phyloP scores from a whole-genome alignment of 805 yeast genomes.

The Kuraishia borneana region DNA sequence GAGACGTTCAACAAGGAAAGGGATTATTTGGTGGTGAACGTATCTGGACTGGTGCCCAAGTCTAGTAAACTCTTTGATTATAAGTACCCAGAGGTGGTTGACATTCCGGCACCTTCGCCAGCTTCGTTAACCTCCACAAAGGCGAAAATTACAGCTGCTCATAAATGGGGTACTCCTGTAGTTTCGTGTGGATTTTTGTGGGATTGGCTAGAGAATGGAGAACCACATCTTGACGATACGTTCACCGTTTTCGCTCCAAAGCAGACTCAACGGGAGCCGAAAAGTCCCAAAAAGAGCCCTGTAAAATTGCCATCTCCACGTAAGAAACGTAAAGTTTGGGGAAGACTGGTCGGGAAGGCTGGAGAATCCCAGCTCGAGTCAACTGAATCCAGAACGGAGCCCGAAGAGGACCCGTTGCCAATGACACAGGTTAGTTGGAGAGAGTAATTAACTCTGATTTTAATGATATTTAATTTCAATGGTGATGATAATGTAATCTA shows the following conservation, averaged over 20 bases:
- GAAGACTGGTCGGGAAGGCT: conserved; percentile 34
- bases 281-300: not conserved
- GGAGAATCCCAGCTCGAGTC: conserved; percentile 22
- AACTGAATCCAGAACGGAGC: too few relatives aligned
- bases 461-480: not conserved
- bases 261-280: not conserved
- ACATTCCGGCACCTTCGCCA: conserved; percentile 3
- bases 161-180: conserved; percentile 46
- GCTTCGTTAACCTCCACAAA: conserved; percentile 27
- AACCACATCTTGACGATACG: too few relatives aligned
- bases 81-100: conserved; percentile 19
- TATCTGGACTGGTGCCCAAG: conserved; percentile 25
- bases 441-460: not conserved
- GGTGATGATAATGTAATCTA: not conserved
- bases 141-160: conserved; percentile 47
- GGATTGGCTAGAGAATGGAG: conserved; percentile 31
- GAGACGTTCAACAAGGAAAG: conserved; percentile 37
- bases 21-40: conserved; percentile 46
- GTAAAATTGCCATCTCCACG: conserved; percentile 41
- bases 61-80: conserved; percentile 33
- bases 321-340: conserved; percentile 32
- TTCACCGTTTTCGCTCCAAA: conserved; percentile 5
- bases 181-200: conserved; percentile 43
- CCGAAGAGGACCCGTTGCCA: not conserved
- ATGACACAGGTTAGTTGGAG: not conserved